These are phyloP conservation scores for Gossypium herbaceum DNA, from an alignment of 345 rosid genomes.

Conservation along the genomic window DNA sequence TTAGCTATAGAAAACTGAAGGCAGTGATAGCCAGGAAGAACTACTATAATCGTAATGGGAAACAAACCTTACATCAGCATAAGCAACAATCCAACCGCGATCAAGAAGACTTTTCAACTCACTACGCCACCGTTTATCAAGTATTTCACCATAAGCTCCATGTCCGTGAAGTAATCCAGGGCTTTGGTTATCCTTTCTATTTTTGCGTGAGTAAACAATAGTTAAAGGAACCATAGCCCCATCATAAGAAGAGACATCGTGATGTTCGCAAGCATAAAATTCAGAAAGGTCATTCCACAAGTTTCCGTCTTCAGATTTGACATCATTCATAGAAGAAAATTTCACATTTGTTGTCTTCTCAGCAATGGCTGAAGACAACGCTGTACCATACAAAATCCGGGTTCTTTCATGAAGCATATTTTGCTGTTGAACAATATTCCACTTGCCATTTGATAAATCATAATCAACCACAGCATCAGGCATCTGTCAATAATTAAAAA, in stretches of 20 bases:
- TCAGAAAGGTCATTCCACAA: slow-evolving; percentile 91
- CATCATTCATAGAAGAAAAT: slow-evolving; percentile 35
- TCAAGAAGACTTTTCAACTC: slow-evolving; percentile 97
- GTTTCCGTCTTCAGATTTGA: slow-evolving; percentile 50
- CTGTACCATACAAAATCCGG: slow-evolving; percentile 69
- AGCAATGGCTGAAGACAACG: slow-evolving; percentile 38
- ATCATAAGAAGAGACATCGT: slow-evolving; percentile 64
- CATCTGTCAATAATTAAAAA: slow-evolving; percentile 45
- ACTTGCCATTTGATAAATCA: slow-evolving; percentile 68
- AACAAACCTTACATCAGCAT: slow-evolving; percentile 93
- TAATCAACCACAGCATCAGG: slow-evolving; percentile 96
- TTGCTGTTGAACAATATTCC: slow-evolving; percentile 93
- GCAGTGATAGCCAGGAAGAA: slow-evolving; percentile 3
- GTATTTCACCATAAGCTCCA: slow-evolving; percentile 93
- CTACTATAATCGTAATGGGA: background rate
- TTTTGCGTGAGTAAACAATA: slow-evolving; percentile 55
- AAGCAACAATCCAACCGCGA: slow-evolving; percentile 94
- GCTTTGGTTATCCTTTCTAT: slow-evolving; percentile 37
- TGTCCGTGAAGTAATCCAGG: slow-evolving; percentile 89
- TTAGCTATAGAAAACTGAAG: slow-evolving; percentile 2
- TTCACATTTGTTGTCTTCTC: slow-evolving; percentile 33
- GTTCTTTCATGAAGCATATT: slow-evolving; percentile 94
- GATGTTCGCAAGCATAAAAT: slow-evolving; percentile 75
- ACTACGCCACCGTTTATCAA: slow-evolving; percentile 84
- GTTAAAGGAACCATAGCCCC: slow-evolving; percentile 80